Base-by-base conservation (phyloP, 2,329 filamentous ascomycete species). In the Colletotrichum sp. region DNA sequence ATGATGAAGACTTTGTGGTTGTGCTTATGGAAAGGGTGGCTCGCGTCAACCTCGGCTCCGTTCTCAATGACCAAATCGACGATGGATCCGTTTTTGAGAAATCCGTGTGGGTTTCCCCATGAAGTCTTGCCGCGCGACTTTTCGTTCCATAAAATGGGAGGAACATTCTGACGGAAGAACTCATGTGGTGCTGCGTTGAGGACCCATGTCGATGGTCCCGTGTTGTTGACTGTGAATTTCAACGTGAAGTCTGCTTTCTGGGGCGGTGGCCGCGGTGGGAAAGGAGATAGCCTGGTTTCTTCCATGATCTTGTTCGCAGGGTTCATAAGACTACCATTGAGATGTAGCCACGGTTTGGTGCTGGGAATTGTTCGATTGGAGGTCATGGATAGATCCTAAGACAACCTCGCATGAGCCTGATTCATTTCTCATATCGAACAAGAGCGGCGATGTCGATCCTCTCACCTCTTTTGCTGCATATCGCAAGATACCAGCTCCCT, bases 21-120 rank as follows among this genome's bases (percentile, higher is more conserved):
- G 59, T 72, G 70, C 29, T 72, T 72, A 21, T 72, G 70, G 29
- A 72, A 72, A 7, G 70, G 70, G 18, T 72, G 70, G 27, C 58
- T 72, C 8, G 70, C 51, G 8, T 69, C 59, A 1, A 69, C 13
- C 1, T 34, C n/a, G 34, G 70, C 70, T 13, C 70, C 69, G 13
- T 71, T 71, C 38, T 71, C 69, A 8, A 67, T 57, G 34, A 72
- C 29, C 15, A 68, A 29, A 21, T 71, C 69, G 5, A 67, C 63
- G 5, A 71, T n/a, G 5, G 69, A 72, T 1, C 69, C 64, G 33
- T 72, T 72, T 8, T 8, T 63, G 8, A 72, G 64, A 2, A 72
- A 57, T 0, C 64, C 69, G 8, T 72, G 51, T 3, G 69, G 38
- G 2, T 70, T 54, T 0, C 68, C 68, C 69, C 69, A 72, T 2